A percentile compares a stretch with the other conserved stretches of the same genome.
Evolutionary conservation across 2,329 filamentous ascomycete genomes (phyloP).

Genomic region (Monosporascus sp.): DNA sequence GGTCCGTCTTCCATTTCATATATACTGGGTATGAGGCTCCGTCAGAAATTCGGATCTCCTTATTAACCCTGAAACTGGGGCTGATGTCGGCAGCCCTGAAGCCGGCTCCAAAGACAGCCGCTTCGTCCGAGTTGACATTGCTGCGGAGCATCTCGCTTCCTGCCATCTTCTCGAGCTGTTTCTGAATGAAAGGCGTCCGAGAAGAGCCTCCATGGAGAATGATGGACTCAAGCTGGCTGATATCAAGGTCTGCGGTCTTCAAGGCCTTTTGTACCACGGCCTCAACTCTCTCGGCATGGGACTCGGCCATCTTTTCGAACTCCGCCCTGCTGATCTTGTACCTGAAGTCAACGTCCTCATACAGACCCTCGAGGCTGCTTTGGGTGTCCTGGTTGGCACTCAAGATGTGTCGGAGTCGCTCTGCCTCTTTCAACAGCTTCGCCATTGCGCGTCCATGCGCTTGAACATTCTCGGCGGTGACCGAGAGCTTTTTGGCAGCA

Average conservation of each 20-base stretch:
- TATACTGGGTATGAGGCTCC: conserved; percentile 66
- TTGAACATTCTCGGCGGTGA: conserved; percentile 59
- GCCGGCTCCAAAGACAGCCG: conserved; percentile 90
- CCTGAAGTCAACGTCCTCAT: conserved; percentile 88
- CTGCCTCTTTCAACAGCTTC: conserved; percentile 89
- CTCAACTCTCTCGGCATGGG: conserved; percentile 63
- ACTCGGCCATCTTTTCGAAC: conserved; percentile 73
- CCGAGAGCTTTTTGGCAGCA: conserved; percentile 58
- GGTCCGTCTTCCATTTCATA: conserved; percentile 66
- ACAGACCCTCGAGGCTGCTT: conserved; percentile 80
- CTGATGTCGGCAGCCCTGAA: conserved; percentile 91
- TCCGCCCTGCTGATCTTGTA: conserved; percentile 77
- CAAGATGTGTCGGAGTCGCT: conserved; percentile 79
- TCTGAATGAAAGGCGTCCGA: conserved; percentile 91
- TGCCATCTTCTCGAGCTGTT: conserved; percentile 70
- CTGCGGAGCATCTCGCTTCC: conserved; percentile 77
- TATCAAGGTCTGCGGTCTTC: conserved; percentile 63
- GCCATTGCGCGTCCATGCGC: conserved; percentile 78
- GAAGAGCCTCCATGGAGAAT: conserved; percentile 90
- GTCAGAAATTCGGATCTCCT: conserved; percentile 87
- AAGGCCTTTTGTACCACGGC: conserved; percentile 70
- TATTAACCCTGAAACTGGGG: conserved; percentile 95
- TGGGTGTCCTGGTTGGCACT: conserved; percentile 85
- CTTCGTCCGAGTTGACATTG: conserved; percentile 96
- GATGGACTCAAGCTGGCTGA: conserved; percentile 77